Conservation (phyloP, 2,329 filamentous ascomycete species). For the Pseudodiploospora longispora region DNA sequence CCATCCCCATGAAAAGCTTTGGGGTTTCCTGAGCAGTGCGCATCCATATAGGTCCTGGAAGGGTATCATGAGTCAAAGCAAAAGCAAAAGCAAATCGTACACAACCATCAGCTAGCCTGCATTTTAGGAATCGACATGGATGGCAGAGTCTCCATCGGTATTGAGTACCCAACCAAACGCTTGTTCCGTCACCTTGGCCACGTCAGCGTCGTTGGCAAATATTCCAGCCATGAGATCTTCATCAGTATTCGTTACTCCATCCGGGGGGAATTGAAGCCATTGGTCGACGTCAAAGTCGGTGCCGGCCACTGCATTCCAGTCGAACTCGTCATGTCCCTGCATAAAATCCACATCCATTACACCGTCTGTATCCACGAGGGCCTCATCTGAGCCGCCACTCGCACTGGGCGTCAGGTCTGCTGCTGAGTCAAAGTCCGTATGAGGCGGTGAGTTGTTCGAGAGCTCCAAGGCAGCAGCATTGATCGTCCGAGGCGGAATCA, state of each 20-base stretch:
- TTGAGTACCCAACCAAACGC: conserved; percentile 21
- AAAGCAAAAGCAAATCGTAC: conserved; percentile 3
- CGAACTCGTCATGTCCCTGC: conserved; percentile 40
- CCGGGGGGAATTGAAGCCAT: conserved; percentile 50
- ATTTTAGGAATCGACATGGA: not conserved
- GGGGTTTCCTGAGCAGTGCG: no score
- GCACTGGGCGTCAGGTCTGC: conserved; percentile 36
- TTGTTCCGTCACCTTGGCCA: conserved; percentile 21
- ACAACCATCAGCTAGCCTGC: not conserved
- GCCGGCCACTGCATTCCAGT: conserved; percentile 45
- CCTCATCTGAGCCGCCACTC: conserved; percentile 35
- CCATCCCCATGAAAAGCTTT: no score
- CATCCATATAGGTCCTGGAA: no score
- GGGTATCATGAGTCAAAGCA: conserved; percentile 4
- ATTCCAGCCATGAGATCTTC: conserved; percentile 28
- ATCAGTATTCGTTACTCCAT: conserved; percentile 34
- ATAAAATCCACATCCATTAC: conserved; percentile 38
- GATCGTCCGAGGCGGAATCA: conserved; percentile 30
- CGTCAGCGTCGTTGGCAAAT: conserved; percentile 17
- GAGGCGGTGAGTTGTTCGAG: conserved; percentile 33
- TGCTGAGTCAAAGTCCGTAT: conserved; percentile 34
- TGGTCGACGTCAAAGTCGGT: conserved; percentile 51
- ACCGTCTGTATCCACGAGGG: conserved; percentile 24
- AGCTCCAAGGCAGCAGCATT: conserved; percentile 28
- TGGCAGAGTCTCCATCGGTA: conserved; percentile 14